A percentile compares a stretch with the other conserved stretches of the same genome.
These are phyloP conservation scores for Alternaria atra DNA, from an alignment of 2,329 filamentous ascomycete species.

Conservation along the genomic window DNA sequence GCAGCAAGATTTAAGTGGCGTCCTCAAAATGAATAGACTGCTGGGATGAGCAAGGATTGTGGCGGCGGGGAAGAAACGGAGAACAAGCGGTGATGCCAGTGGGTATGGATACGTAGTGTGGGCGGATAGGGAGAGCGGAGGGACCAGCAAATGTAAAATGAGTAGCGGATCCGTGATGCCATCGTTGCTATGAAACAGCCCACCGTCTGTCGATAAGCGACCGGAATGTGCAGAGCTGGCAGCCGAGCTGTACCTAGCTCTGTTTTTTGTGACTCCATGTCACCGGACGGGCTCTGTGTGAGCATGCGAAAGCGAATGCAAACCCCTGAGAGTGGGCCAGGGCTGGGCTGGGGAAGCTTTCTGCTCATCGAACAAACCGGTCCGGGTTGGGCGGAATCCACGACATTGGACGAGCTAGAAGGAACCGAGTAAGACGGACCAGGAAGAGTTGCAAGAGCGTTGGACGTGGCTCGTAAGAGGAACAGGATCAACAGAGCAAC, in stretches of 20 bases:
- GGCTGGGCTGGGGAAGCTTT: conserved; percentile 44
- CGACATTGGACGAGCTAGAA: conserved; percentile 45
- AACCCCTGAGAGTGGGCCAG: conserved; percentile 49
- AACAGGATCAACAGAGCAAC: conserved; percentile 47
- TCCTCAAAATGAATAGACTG: conserved; percentile 47
- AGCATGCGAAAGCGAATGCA: conserved; percentile 22
- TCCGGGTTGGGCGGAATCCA: conserved; percentile 47
- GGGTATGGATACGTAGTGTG: conserved; percentile 48
- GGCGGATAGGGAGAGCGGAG: conserved; percentile 50
- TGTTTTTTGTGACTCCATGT: conserved; percentile 41
- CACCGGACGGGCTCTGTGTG: conserved; percentile 33
- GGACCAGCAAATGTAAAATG: conserved; percentile 45
- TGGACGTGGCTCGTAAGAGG: conserved; percentile 43
- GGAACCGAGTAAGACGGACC: conserved; percentile 44
- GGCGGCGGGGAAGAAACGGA: conserved; percentile 51
- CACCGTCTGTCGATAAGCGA: conserved; percentile 38
- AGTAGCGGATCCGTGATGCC: conserved; percentile 38
- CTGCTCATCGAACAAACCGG: conserved; percentile 32
- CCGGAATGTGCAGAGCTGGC: conserved; percentile 43
- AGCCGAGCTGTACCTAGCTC: conserved; percentile 26
- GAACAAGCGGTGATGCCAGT: conserved; percentile 50
- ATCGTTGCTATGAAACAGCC: conserved; percentile 36
- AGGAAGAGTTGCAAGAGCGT: conserved; percentile 46
- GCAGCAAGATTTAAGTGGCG: conserved; percentile 53
- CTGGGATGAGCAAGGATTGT: conserved; percentile 47